phyloP scores from a whole-genome alignment of 2,329 filamentous ascomycete species.

The Penicillium frequentans region DNA sequence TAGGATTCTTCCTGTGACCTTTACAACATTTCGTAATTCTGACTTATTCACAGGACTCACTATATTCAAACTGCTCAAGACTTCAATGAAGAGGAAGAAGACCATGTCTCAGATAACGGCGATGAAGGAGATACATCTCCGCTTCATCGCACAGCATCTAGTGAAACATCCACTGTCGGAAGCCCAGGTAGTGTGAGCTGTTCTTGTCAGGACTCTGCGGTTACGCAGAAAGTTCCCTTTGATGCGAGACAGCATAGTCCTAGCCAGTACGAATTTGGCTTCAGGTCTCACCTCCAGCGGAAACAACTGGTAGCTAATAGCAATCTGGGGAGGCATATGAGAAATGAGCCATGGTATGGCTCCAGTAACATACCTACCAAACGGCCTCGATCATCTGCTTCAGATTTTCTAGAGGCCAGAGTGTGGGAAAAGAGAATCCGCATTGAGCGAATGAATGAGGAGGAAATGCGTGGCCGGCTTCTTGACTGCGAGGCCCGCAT shows the following conservation, averaged over 20 bases:
- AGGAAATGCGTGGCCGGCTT: conserved; percentile 29
- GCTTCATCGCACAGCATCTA: not conserved
- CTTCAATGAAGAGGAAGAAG: not conserved
- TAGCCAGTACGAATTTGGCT: not conserved
- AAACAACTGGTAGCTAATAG: not conserved
- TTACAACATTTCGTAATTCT: not conserved
- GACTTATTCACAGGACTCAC: not conserved
- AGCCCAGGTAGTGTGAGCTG: not conserved
- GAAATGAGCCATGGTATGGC: not conserved
- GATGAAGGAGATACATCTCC: not conserved
- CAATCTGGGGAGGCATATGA: not conserved
- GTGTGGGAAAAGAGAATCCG: conserved; percentile 10
- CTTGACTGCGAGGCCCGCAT: conserved; percentile 29
- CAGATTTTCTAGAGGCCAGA: not conserved
- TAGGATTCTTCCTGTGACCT: not conserved
- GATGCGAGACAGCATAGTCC: not conserved
- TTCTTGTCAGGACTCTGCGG: not conserved
- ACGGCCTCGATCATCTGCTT: not conserved
- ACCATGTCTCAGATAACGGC: not conserved
- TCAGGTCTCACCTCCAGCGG: not conserved
- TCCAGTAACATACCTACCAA: not conserved
- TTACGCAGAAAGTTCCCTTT: not conserved
- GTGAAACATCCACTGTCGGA: not conserved
- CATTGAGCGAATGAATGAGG: conserved; percentile 13
- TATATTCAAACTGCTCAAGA: not conserved